phyloP scores from a whole-genome alignment of 2,329 filamentous ascomycete species.

The Magnaporthiopsis poae region DNA sequence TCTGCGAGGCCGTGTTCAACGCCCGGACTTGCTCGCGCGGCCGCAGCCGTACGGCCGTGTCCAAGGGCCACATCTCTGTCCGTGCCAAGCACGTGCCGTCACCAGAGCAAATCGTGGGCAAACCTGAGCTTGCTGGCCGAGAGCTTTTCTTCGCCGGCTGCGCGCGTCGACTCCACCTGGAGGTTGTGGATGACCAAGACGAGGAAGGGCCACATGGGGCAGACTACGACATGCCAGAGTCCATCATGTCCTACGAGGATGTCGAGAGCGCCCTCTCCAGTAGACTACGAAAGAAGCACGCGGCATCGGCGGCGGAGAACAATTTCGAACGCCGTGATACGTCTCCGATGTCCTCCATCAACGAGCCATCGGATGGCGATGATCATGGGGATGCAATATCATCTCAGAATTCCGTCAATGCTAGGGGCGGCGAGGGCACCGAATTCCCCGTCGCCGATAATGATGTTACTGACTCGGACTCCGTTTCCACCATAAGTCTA shows the following conservation, averaged over 20 bases:
- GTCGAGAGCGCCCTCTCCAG: slow-evolving; percentile 31
- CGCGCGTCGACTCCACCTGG: slow-evolving; percentile 39
- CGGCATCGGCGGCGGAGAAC: not conserved
- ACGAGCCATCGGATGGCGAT: slow-evolving; percentile 5
- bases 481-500: slow-evolving; percentile 3
- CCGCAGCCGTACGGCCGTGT: slow-evolving; percentile 54
- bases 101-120: slow-evolving; percentile 25
- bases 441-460: not conserved
- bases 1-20: slow-evolving; percentile 52
- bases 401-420: not conserved
- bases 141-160: slow-evolving; percentile 36
- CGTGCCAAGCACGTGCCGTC: slow-evolving; percentile 23
- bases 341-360: not conserved
- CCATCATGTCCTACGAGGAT: slow-evolving; percentile 34
- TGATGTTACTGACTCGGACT: not conserved
- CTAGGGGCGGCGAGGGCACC: not conserved
- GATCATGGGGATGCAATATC: not conserved
- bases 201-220: slow-evolving; percentile 13
- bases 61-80: slow-evolving; percentile 51
- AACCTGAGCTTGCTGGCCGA: slow-evolving; percentile 34
- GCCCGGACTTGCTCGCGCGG: slow-evolving; percentile 35
- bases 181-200: slow-evolving; percentile 31
- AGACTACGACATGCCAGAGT: slow-evolving; percentile 18
- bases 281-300: slow-evolving; percentile 2
- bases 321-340: not conserved